Conservation (phyloP, 257 asterid species). For the Phtheirospermum japonicum region DNA sequence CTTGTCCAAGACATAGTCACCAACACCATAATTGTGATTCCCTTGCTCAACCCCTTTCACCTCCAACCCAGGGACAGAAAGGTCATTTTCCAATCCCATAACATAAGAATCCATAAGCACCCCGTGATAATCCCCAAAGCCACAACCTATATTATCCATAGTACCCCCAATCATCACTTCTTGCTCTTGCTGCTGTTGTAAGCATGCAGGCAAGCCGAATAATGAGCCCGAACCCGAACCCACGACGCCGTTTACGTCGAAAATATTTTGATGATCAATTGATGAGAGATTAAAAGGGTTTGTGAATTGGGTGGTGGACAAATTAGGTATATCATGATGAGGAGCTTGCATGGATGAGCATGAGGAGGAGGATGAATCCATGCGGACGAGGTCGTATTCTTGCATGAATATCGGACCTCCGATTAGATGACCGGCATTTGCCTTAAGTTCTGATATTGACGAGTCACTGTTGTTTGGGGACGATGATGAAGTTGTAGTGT, state of each 20-base stretch:
- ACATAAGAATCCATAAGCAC: conserved; percentile 42
- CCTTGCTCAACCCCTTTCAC: conserved; percentile 24
- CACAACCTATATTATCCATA: conserved; percentile 5
- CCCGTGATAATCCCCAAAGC: conserved; percentile 22
- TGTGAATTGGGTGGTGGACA: conserved; percentile 35
- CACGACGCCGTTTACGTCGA: conserved; percentile 25
- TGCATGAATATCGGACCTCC: conserved; percentile 60
- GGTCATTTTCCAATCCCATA: conserved; percentile 62
- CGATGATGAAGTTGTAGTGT: conserved; percentile 25
- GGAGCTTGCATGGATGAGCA: conserved; percentile 46
- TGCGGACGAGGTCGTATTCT: conserved; percentile 56
- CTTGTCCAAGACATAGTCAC: conserved; percentile 36
- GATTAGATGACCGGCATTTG: neutral
- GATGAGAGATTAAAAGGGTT: conserved; percentile 44
- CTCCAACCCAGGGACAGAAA: conserved; percentile 63
- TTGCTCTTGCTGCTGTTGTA: neutral
- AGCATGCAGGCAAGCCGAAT: conserved; percentile 31
- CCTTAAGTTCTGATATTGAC: conserved; percentile 32
- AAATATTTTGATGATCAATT: conserved; percentile 14
- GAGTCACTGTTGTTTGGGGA: conserved; percentile 51
- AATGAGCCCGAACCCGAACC: conserved; percentile 19
- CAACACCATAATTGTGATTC: conserved; percentile 33
- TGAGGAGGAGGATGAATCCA: conserved; percentile 61
- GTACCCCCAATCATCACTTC: neutral
- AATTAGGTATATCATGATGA: conserved; percentile 6